A percentile compares a stretch with the other conserved stretches of the same genome.
Evolutionary conservation across 1,284 basidiomycete genomes (phyloP).

Genomic region (Cystobasidium sp.): DNA sequence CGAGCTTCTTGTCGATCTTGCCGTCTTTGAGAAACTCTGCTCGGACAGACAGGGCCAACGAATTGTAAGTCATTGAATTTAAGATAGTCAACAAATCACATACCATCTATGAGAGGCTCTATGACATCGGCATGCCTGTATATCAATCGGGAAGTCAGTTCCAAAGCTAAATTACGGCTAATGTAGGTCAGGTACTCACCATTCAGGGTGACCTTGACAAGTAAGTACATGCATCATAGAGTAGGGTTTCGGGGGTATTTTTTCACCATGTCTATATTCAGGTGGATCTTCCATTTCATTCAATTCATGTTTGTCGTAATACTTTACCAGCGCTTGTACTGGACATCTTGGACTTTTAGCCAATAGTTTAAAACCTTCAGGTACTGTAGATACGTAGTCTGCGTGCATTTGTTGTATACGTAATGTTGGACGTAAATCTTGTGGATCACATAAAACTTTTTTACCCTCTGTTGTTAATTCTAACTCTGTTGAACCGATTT

Average conservation of each 20-base stretch:
- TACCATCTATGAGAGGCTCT: conserved; percentile 40
- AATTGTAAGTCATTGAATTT: conserved; percentile 41
- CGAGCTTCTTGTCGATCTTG: conserved; percentile 47
- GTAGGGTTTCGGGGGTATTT: conserved; percentile 48
- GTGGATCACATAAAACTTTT: conserved; percentile 28
- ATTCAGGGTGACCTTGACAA: conserved; percentile 52
- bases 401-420: conserved; percentile 53
- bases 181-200: conserved; percentile 34
- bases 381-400: conserved; percentile 49
- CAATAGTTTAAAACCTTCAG: conserved; percentile 49
- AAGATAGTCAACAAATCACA: too few relatives aligned
- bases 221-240: conserved; percentile 49
- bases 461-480: conserved; percentile 37
- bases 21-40: conserved; percentile 49
- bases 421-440: conserved; percentile 43
- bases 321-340: conserved; percentile 50
- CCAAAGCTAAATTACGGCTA: not conserved
- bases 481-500: conserved; percentile 46
- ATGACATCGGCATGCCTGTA: conserved; percentile 37
- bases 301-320: conserved; percentile 44
- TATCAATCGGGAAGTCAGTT: not conserved
- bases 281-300: conserved; percentile 45
- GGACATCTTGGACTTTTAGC: conserved; percentile 49
- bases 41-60: too few relatives aligned
- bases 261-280: conserved; percentile 48